Evolutionary conservation across 2,329 filamentous ascomycete genomes (phyloP), one percentile per base, ranked within the genome.

Genomic region (Thermothelomyces thermophilus): DNA sequence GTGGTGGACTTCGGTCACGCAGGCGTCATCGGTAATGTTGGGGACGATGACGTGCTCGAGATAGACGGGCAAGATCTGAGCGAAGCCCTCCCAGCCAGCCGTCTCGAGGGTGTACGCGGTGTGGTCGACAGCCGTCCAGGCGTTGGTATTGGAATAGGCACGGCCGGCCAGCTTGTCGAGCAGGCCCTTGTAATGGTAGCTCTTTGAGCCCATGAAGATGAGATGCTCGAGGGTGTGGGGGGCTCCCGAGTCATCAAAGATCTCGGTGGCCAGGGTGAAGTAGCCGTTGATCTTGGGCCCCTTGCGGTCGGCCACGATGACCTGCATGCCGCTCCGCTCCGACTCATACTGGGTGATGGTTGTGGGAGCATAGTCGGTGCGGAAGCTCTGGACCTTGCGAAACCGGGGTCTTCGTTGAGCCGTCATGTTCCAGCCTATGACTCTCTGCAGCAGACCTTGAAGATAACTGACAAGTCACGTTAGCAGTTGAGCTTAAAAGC

Each of bases 301-400:
- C 65, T 93, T 83, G 60, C 90, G 84, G 65, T 97, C 87, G 59
- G 94, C 89, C 43, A 96, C 87, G 35, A 95, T 83, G 30, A 95
- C 86, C 59, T 90, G 85, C 88, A 98, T 93, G 46, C 93, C 93
- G 55, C 91, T 98, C 56, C 89, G 79, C 60, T 89, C 82, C 5
- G 93, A 98, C 63, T 94, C 89, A 86, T 98, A 98, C 66, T 96
- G 90, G 19, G 89, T 91, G 68, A 98, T 86, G 48, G 78, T 82
- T 56, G 86, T 86, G 10, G 90, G 87, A 11, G 90, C 89, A 72
- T 96, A 98, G 64, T 96, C 87, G 7, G 87, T 85, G 58, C 86
- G 78, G 71, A 98, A 95, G 63, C 80, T 83, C 64, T 95, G 89
- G 42, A 95, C 75, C 61, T 84, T 86, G 66, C 84, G 87, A 70